Base-by-base conservation (phyloP, 2,329 filamentous ascomycete genomes). In the Diaporthe capsici region DNA sequence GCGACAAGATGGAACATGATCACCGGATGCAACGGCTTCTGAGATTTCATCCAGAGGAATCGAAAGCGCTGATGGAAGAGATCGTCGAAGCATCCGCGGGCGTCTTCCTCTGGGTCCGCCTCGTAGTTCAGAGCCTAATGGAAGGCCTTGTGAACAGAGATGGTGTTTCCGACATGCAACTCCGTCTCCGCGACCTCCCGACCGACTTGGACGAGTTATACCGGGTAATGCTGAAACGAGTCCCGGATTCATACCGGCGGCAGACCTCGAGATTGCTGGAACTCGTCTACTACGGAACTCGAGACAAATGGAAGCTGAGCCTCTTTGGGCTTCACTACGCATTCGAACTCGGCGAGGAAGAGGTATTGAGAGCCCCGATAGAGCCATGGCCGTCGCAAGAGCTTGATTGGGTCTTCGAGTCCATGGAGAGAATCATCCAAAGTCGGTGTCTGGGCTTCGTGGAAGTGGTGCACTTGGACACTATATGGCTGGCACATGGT, bases 71-170 rank as follows among this genome's bases (percentile, higher is more conserved):
- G 61, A 67, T 67, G 61, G 44, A 49, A 37, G 61, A 67, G 20
- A 49, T 67, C 12, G 61, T 67, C n/a, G 61, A 67, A n/a, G 61
- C 61, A 37, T 67, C 61, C 0, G 44, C 61, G 20, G 61, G 61
- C 20, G 61, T 67, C 44, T 67, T 67, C 28, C 61, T 67, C 28
- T 67, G 42, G 61, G 61, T 67, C 12, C 61, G 61, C 9, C 61
- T 67, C 28, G 61, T 67, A 0, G 61, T 67, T 3, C 61, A 67
- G 44, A 67, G 44, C 31, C 61, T 67, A n/a, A 15, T 67, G 28
- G 42, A 49, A 37, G 42, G 61, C 3, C 42, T 67, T 20, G 42
- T 51, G 42, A 51, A 67, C 28, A 37, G 61, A 49, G 61, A 67
- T 51, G 17, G 20, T 17, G 61, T 67, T 67, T 20, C 28, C 2